These are phyloP conservation scores for Geranium brycei DNA, from an alignment of 345 rosid species.

Conservation along the genomic window DNA sequence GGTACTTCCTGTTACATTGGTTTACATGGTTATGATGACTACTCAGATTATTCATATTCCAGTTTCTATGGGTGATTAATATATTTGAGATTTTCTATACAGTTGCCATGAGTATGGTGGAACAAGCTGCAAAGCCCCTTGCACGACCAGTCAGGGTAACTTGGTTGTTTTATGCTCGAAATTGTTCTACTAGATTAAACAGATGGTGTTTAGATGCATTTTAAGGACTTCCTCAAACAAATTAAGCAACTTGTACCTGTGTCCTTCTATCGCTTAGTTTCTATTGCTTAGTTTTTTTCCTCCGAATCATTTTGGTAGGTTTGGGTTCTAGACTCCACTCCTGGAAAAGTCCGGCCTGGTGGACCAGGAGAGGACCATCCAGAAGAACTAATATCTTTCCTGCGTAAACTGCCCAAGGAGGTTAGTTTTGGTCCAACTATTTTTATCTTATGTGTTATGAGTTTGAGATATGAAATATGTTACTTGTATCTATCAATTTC, in stretches of 20 bases:
- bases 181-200: no score
- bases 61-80: no score
- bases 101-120: slow-evolving; percentile 96
- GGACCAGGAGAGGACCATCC: slow-evolving; percentile 91
- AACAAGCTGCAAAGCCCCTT: slow-evolving; percentile 95
- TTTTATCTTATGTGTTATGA: no score
- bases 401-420: slow-evolving; percentile 53
- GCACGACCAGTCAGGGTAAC: slow-evolving; percentile 79
- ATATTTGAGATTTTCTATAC: slow-evolving; percentile 1
- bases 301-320: slow-evolving; percentile 29
- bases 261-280: not conserved
- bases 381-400: slow-evolving; percentile 61
- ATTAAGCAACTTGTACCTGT: not conserved
- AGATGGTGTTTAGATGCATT: no score
- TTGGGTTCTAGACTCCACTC: slow-evolving; percentile 96
- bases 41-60: no score
- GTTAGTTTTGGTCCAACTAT: slow-evolving; percentile 17
- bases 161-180: no score
- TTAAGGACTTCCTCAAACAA: no score
- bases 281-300: not conserved
- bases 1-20: slow-evolving; percentile 24
- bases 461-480: no score
- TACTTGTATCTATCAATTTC: no score
- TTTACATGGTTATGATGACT: not conserved
- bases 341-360: slow-evolving; percentile 84